These are phyloP conservation scores for Hypoxylon cercidicola DNA, from an alignment of 495 filamentous ascomycete genomes.

Conservation along the genomic window DNA sequence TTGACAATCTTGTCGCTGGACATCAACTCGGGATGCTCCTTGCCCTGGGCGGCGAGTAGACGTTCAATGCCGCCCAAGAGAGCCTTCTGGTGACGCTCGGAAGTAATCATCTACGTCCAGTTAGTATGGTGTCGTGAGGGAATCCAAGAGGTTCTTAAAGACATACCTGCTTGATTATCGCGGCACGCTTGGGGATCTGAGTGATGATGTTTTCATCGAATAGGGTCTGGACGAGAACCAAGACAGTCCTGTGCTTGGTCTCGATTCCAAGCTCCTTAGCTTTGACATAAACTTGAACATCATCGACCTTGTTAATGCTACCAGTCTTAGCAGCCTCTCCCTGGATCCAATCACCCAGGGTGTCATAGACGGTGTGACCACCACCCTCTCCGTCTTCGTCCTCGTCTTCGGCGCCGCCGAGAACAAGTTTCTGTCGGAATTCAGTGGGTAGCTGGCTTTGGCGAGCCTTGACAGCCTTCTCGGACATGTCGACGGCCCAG, in stretches of 20 bases:
- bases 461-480: conserved; percentile 93
- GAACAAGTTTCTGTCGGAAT: conserved; percentile 86
- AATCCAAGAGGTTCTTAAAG: not conserved
- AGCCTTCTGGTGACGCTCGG: conserved; percentile 94
- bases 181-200: conserved; percentile 82
- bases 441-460: conserved; percentile 89
- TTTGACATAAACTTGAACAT: conserved; percentile 93
- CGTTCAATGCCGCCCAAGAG: conserved; percentile 97
- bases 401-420: conserved; percentile 81
- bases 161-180: conserved; percentile 85
- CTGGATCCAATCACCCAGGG: conserved; percentile 92
- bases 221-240: conserved; percentile 91
- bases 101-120: conserved; percentile 73
- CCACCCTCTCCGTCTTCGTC: conserved; percentile 82
- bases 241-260: conserved; percentile 89
- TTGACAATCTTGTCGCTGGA: conserved; percentile 73
- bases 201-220: conserved; percentile 87
- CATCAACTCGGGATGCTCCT: conserved; percentile 81
- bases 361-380: conserved; percentile 84
- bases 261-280: conserved; percentile 96
- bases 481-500: conserved; percentile 95
- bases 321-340: conserved; percentile 76
- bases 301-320: conserved; percentile 77
- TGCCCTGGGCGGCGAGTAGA: conserved; percentile 74
- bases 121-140: conserved; percentile 46